A percentile compares a stretch with the other conserved stretches of the same genome.
These are phyloP conservation scores for Dendrocalamus sinicus DNA, from an alignment of 176 grass and related monocot species.

Conservation along the genomic window DNA sequence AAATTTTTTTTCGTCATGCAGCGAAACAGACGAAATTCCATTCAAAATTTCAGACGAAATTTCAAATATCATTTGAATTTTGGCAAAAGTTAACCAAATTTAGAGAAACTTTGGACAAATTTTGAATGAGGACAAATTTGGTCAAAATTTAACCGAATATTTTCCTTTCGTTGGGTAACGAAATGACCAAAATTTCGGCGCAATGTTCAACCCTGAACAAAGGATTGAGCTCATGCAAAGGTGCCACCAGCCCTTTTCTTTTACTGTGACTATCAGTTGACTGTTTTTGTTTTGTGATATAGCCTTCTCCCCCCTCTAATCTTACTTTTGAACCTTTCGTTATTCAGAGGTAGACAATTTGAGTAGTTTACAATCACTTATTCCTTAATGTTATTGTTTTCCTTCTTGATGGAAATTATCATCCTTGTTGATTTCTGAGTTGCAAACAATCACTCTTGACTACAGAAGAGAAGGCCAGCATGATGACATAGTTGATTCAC, in stretches of 20 bases:
- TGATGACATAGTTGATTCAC: constrained; percentile 83
- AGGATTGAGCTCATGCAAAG: too few species aligned
- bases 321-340: background rate
- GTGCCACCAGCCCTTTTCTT: background rate
- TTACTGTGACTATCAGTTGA: background rate
- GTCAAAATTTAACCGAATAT: too few species aligned
- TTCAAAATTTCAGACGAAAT: too few species aligned
- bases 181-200: too few species aligned
- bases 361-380: background rate
- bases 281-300: background rate
- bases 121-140: too few species aligned
- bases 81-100: too few species aligned
- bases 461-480: constrained; percentile 96
- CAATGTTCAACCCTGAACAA: background rate
- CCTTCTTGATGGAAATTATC: background rate
- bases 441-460: constrained; percentile 97
- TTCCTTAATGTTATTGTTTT: background rate
- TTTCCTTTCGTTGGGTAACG: too few species aligned
- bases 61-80: too few species aligned
- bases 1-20: too few species aligned
- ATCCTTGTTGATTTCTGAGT: constrained; percentile 45
- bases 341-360: background rate
- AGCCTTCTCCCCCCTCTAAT: background rate
- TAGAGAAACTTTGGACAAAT: too few species aligned
- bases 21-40: too few species aligned